Evolutionary conservation across 306 rosid species (phyloP).

Genomic region (Pachyrhizus erosus): DNA sequence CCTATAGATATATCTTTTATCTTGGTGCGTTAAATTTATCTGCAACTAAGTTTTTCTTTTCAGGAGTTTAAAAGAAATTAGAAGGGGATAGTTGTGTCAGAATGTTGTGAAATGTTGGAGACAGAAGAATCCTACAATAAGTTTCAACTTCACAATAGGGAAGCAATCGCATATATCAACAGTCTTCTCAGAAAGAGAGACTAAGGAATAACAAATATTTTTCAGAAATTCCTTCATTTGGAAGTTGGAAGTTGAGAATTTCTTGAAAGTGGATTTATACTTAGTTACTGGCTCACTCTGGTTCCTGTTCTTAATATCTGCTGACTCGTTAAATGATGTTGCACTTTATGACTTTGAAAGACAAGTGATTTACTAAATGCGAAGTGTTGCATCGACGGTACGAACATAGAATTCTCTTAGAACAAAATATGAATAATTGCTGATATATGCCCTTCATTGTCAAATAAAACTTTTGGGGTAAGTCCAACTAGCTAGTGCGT

Average conservation of each 20-base stretch:
- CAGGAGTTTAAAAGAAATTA: slow-evolving; percentile 18
- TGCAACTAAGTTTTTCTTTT: neutral
- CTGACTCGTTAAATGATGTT: slow-evolving; percentile 30
- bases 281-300: slow-evolving; percentile 23
- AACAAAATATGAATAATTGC: slow-evolving; percentile 33
- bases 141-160: slow-evolving; percentile 23
- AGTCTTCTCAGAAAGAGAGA: slow-evolving; percentile 29
- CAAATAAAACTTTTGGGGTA: slow-evolving; percentile 24
- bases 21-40: neutral
- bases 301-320: slow-evolving; percentile 23
- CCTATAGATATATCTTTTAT: neutral
- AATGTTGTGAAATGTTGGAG: slow-evolving; percentile 9
- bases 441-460: slow-evolving; percentile 14
- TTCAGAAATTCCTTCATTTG: slow-evolving; percentile 5
- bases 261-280: slow-evolving; percentile 28
- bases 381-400: slow-evolving; percentile 15
- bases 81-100: slow-evolving; percentile 11
- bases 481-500: slow-evolving; percentile 10
- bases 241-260: slow-evolving; percentile 18
- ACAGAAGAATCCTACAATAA: slow-evolving; percentile 10
- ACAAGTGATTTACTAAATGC: slow-evolving; percentile 33
- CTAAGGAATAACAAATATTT: slow-evolving; percentile 25
- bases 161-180: slow-evolving; percentile 30
- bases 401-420: neutral
- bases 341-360: slow-evolving; percentile 39